A percentile compares a stretch with the other conserved stretches of the same genome.
Conservation (phyloP, 2,329 filamentous ascomycete genomes). For the Penicillium sumatraense region DNA sequence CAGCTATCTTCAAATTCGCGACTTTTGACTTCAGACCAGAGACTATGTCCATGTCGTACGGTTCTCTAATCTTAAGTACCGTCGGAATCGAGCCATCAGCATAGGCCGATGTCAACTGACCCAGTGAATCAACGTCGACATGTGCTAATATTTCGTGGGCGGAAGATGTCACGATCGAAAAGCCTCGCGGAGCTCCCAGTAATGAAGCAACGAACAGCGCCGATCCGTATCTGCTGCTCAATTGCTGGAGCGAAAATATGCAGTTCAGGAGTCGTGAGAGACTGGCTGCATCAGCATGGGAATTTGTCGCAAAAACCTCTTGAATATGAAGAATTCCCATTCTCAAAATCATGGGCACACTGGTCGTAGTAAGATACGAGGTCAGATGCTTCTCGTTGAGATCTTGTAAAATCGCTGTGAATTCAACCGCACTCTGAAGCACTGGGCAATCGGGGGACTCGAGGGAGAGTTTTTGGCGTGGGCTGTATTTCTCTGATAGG, state of each 20-base stretch:
- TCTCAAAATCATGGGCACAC: constrained; percentile 80
- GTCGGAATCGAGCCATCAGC: neutral
- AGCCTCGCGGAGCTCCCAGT: neutral
- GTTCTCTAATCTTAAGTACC: constrained; percentile 14
- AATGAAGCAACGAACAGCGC: constrained; percentile 6
- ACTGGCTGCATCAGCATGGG: neutral
- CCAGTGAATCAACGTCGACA: constrained; percentile 13
- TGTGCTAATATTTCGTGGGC: constrained; percentile 7
- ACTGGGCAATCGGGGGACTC: constrained; percentile 4
- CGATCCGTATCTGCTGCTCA: constrained; percentile 4
- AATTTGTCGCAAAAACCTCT: constrained; percentile 58
- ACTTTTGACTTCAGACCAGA: constrained; percentile 7
- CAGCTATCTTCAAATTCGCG: constrained; percentile 1
- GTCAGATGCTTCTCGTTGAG: constrained; percentile 71
- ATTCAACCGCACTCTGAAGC: constrained; percentile 64
- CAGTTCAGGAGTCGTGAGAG: constrained; percentile 5
- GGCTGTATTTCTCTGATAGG: constrained; percentile 8
- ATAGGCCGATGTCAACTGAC: constrained; percentile 5
- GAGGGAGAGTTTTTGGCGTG: constrained; percentile 2
- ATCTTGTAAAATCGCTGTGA: constrained; percentile 75
- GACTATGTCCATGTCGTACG: constrained; percentile 16
- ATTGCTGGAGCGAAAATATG: constrained; percentile 9
- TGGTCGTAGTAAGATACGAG: constrained; percentile 76
- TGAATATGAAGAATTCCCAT: constrained; percentile 87
- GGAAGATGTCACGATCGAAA: neutral